Percentiles rank a stretch among this genome's conserved stretches.
phyloP scores from a whole-genome alignment of 331 rosid species.

The Dryas integrifolia region DNA sequence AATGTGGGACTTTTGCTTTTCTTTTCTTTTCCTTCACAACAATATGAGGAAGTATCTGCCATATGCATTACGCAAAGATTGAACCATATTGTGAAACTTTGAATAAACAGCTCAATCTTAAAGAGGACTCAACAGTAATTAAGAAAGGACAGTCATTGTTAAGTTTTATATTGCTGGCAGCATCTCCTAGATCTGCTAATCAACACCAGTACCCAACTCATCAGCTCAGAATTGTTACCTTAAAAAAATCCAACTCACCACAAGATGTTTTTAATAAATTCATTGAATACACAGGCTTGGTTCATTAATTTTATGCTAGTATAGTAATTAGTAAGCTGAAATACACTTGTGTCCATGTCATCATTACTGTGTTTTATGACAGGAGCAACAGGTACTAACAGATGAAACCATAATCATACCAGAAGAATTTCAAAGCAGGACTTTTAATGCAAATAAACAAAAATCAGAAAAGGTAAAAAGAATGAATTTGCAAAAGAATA shows the following conservation, averaged over 20 bases:
- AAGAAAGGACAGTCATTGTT: background rate
- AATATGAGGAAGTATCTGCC: no score
- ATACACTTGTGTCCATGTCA: no score
- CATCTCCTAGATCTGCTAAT: slow-evolving; percentile 12
- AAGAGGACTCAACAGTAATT: background rate
- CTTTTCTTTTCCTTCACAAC: no score
- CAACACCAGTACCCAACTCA: background rate
- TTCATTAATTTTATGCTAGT: background rate
- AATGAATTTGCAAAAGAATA: background rate
- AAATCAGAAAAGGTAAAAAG: background rate
- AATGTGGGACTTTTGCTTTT: no score
- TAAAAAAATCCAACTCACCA: no score
- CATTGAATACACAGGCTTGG: background rate
- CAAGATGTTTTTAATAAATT: no score
- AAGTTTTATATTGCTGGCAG: background rate
- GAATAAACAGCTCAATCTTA: slow-evolving; percentile 1
- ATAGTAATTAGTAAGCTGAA: no score
- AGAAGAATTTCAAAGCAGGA: background rate
- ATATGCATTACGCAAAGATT: background rate
- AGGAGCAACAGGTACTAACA: background rate
- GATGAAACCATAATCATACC: background rate
- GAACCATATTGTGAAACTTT: background rate
- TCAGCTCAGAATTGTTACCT: background rate
- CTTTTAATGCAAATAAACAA: background rate
- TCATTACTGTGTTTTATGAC: no score